Base-by-base conservation (phyloP, 2,329 filamentous ascomycete species). In the Dothiorella sarmentorum region DNA sequence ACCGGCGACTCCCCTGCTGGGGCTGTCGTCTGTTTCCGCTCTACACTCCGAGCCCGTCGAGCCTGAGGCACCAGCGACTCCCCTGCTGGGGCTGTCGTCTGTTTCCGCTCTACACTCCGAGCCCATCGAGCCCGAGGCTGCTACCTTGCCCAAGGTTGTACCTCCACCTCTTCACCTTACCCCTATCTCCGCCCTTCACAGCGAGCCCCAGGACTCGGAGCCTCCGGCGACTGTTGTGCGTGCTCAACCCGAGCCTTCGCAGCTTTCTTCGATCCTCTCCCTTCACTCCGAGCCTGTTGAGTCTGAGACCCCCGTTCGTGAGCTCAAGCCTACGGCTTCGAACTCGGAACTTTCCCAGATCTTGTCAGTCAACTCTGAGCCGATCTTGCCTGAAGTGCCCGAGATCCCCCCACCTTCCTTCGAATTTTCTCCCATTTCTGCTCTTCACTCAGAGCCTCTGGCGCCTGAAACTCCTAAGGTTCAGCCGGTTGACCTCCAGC, bases 181-280 rank as follows among this genome's bases (percentile, higher is more conserved):
- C 4, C 62, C 72, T 1, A 74, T 82, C 38, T 73, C 75, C 58
- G 76, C 77, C 5, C 67, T 81, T 5, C 76, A 79, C 58, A 80
- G 76, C 3, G 73, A 76, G 52, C 51, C 51, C 10, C 13, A 22
- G 22, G 43, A 42, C 7, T 44, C 58, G 31, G 43, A 53, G 49
- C 60, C 58, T 40, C 59, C 61, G 13, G 15, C 58, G 13, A 29
- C 42, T 11, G 29, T 38, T n/a, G 55, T 40, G 26, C 40, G 42
- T 22, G 15, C 55, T 37, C 15, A 26, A 15, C 26, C n/a, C 11
- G 17, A 40, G 33, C 43, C 33, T 4, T 52, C 35, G 33, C 43
- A 52, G 15, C 11, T 59, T 9, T 59, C 56, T 4, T 52, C 56
- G 6, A 51, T 59, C 24, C 27, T 44, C 26, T 51, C 56, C 31